Base-by-base conservation (phyloP, 768 basidiomycete species). In the Pulveroboletus sp. region DNA sequence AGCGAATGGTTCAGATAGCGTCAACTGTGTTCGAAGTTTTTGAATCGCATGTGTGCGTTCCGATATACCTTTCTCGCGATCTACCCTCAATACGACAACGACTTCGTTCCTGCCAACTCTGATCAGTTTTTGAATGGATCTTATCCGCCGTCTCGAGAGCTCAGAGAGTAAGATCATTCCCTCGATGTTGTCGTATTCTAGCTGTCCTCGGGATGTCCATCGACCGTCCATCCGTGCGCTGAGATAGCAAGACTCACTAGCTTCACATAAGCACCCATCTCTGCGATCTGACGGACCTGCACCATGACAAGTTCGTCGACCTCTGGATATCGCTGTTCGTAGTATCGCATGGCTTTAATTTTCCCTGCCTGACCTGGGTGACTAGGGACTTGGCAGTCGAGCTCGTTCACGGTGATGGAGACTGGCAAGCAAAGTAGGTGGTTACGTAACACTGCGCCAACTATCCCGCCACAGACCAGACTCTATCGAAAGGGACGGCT, bases 121-220 rank as follows among this genome's bases (percentile, higher is more conserved):
- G 68, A 99, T 99, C 51, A 99, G 81, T 69, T 98, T 99, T 69
- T 98, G 95, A 28, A 99, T 96, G 7, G 91, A 94, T 58, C 95
- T 73, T 62, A 99, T 99, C 63, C 95, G 95, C 62, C 96, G 79
- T 61, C 96, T 75, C 5, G 94, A 98, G 2, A 99, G 84, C 67
- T 98, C 96, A 2, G 96, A 96, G n/a, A 99, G 84, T 11, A 98
- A 73, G 59, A 99, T 99, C 96, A 99, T 99, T 58, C 96, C 96
- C 69, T 99, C 96, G 46, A 94, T 96, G 67, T 94, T 94, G 69
- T 99, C 95, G 65, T 99, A 98, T 71, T 97, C 95, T 60, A 98
- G 86, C 94, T 96, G 58, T 41, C 14, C 40, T 27, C 31, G 10
- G 26, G 8, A 27, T 39, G 28, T 39, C 28, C 18, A 41, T 53